phyloP scores from a whole-genome alignment of 306 rosid species.

The Crataegus laevigata region DNA sequence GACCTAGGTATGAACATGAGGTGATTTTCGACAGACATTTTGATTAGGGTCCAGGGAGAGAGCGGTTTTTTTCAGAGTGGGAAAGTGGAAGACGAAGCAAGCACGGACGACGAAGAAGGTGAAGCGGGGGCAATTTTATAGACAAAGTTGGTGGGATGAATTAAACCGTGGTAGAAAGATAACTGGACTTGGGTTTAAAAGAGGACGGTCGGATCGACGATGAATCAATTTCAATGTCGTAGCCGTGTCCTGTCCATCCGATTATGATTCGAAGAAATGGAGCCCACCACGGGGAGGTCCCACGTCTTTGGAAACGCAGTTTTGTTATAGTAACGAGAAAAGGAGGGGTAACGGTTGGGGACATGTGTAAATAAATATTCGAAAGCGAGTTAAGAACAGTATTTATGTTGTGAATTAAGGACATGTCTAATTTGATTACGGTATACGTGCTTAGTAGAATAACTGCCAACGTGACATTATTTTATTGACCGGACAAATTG shows the following conservation, averaged over 20 bases:
- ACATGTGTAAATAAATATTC: too few relatives aligned
- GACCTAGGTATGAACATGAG: background rate
- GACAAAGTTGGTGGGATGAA: background rate
- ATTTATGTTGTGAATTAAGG: background rate
- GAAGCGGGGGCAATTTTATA: conserved; percentile 20
- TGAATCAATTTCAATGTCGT: conserved; percentile 5
- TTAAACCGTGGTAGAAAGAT: background rate
- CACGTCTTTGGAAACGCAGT: background rate
- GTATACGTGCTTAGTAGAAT: too few relatives aligned
- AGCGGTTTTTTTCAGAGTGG: background rate
- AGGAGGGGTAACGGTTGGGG: background rate
- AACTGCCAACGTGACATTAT: too few relatives aligned
- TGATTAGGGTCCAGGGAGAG: background rate
- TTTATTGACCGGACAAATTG: too few relatives aligned
- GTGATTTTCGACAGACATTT: background rate
- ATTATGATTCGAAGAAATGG: background rate
- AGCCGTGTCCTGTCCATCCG: conserved; percentile 1
- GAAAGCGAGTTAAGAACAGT: background rate
- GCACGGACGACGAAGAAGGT: background rate
- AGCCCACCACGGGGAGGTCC: background rate
- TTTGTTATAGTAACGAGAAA: background rate
- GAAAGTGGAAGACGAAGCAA: background rate
- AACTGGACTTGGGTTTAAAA: background rate
- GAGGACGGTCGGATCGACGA: background rate
- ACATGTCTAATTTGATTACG: too few relatives aligned